Conservation (phyloP, 495 filamentous ascomycete species). For the Penicillium chermesinum region DNA sequence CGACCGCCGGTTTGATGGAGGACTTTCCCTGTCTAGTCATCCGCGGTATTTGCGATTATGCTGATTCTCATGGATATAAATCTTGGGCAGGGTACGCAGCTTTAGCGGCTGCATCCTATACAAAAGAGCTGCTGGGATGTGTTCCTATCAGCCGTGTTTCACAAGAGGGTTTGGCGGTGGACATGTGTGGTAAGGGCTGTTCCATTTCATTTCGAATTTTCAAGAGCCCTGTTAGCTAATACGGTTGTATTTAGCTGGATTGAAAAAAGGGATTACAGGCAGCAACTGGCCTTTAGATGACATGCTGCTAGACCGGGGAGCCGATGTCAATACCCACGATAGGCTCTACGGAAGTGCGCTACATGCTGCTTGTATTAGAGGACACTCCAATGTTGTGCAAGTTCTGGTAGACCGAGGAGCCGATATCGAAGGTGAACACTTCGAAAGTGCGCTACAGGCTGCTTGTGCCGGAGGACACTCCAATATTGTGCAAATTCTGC, state of each 20-base stretch:
- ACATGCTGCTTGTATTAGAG: no score
- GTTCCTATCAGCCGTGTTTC: background rate
- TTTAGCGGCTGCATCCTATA: conserved; percentile 6
- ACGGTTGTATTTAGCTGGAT: conserved; percentile 1
- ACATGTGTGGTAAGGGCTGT: background rate
- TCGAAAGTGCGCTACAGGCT: background rate
- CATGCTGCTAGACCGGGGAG: no score
- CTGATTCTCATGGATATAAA: conserved; percentile 4
- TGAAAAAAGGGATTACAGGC: conserved; percentile 17
- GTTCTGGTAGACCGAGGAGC: background rate
- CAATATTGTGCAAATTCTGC: background rate
- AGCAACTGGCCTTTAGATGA: conserved; percentile 21
- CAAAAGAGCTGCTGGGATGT: conserved; percentile 6
- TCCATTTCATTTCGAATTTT: background rate
- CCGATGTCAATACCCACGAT: conserved; percentile 9
- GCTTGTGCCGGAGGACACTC: background rate
- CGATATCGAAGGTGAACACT: background rate
- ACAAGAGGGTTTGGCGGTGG: conserved; percentile 1
- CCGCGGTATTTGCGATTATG: conserved; percentile 5
- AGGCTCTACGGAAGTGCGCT: conserved; percentile 14
- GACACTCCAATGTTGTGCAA: background rate
- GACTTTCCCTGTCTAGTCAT: conserved; percentile 4
- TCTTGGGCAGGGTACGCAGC: conserved; percentile 4
- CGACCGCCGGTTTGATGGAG: conserved; percentile 3
- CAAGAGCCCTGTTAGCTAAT: background rate